phyloP scores from a whole-genome alignment of 306 rosid species.

The Citrullus colocynthis region DNA sequence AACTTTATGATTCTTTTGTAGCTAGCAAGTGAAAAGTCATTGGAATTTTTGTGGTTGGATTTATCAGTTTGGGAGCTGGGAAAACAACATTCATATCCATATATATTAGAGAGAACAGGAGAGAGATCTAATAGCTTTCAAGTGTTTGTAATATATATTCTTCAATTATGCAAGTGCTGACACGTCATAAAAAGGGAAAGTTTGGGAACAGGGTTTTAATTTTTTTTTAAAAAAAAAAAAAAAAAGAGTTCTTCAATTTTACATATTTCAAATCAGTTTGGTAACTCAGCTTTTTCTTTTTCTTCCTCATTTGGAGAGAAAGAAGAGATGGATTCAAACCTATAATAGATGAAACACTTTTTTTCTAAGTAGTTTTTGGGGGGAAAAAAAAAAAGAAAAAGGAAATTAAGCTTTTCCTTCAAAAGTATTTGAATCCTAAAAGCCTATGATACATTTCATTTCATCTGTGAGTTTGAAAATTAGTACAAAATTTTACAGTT shows the following conservation, averaged over 20 bases:
- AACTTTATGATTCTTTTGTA: not conserved
- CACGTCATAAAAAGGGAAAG: conserved; percentile 1
- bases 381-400: not conserved
- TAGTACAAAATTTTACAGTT: too few species aligned
- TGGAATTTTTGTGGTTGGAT: conserved; percentile 2
- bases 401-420: not conserved
- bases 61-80: conserved; percentile 5
- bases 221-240: not conserved
- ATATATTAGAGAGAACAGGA: not conserved
- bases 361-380: not conserved
- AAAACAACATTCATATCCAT: not conserved
- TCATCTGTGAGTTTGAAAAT: too few species aligned
- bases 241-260: not conserved
- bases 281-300: not conserved
- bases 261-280: not conserved
- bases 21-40: not conserved
- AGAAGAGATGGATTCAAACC: not conserved
- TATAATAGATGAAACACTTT: not conserved
- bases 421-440: not conserved
- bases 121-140: conserved; percentile 8
- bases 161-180: not conserved
- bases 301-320: not conserved
- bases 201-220: not conserved
- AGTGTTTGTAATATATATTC: not conserved
- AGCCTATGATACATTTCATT: too few species aligned